phyloP scores from a whole-genome alignment of 1,284 basidiomycete species.

The Volvariella volvacea region DNA sequence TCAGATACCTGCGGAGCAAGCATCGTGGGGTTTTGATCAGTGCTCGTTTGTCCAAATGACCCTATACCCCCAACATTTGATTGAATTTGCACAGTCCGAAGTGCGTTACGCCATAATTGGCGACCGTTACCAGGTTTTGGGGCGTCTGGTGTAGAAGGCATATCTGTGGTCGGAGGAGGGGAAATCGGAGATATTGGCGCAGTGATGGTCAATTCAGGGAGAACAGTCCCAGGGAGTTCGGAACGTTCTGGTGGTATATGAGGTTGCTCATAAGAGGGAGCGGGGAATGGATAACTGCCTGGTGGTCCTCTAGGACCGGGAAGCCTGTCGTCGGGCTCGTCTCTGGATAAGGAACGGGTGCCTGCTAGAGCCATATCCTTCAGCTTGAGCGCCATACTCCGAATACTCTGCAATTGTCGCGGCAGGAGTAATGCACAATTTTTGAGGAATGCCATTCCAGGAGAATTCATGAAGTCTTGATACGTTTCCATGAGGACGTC shows the following conservation, averaged over 20 bases:
- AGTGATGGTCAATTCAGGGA: conserved; percentile 4
- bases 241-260: too few relatives aligned
- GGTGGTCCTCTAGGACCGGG: background rate
- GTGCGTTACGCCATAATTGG: conserved; percentile 25
- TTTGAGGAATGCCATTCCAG: conserved; percentile 10
- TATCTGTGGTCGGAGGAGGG: conserved; percentile 8
- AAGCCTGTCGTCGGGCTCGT: background rate
- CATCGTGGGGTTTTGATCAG: too few relatives aligned
- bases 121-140: conserved; percentile 12
- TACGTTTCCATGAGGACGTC: conserved; percentile 54
- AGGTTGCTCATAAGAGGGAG: too few relatives aligned
- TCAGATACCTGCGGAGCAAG: too few relatives aligned
- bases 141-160: background rate
- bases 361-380: background rate
- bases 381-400: background rate
- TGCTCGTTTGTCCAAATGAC: too few relatives aligned
- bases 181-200: conserved; percentile 8
- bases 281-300: conserved; percentile 1
- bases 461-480: conserved; percentile 34
- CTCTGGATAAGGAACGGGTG: background rate
- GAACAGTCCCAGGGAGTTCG: too few relatives aligned
- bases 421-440: background rate
- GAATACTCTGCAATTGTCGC: background rate
- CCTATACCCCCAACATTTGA: conserved; percentile 2
- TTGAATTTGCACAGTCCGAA: conserved; percentile 24